Evolutionary conservation across 805 yeast genomes (phyloP).

Genomic region (Saccharomyces jurei): DNA sequence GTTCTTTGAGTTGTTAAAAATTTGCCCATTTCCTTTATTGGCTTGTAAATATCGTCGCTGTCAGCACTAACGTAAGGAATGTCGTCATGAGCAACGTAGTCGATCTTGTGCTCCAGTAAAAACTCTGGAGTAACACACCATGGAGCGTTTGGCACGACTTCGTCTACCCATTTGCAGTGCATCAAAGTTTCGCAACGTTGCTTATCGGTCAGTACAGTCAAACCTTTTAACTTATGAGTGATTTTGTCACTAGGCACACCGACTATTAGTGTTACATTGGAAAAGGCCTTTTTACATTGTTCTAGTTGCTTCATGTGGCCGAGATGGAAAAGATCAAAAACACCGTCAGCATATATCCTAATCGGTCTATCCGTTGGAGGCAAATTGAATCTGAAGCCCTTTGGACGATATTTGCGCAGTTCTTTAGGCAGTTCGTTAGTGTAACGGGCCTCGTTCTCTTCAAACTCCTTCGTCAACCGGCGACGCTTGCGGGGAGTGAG

Average conservation of each 20-base stretch:
- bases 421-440: slow-evolving; percentile 63
- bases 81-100: slow-evolving; percentile 97
- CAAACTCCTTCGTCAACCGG: slow-evolving; percentile 12
- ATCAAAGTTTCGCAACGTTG: slow-evolving; percentile 86
- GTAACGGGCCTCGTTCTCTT: slow-evolving; percentile 46
- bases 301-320: slow-evolving; percentile 98
- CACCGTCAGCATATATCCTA: slow-evolving; percentile 96
- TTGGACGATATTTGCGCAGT: slow-evolving; percentile 69
- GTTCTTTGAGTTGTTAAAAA: slow-evolving; percentile 93
- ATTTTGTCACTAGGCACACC: slow-evolving; percentile 88
- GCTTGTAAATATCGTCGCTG: slow-evolving; percentile 84
- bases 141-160: slow-evolving; percentile 89
- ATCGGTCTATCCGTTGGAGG: slow-evolving; percentile 85
- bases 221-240: slow-evolving; percentile 86
- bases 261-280: slow-evolving; percentile 75
- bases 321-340: slow-evolving; percentile 89
- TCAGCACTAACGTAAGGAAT: slow-evolving; percentile 88
- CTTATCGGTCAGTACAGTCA: slow-evolving; percentile 80
- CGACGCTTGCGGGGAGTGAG: background rate
- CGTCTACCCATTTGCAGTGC: slow-evolving; percentile 97
- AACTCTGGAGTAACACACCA: slow-evolving; percentile 89
- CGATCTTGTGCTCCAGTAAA: slow-evolving; percentile 69
- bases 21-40: slow-evolving; percentile 84
- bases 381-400: slow-evolving; percentile 64
- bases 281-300: slow-evolving; percentile 88